Base-by-base conservation (phyloP, 768 basidiomycete genomes). In the Termitomyces sp. region DNA sequence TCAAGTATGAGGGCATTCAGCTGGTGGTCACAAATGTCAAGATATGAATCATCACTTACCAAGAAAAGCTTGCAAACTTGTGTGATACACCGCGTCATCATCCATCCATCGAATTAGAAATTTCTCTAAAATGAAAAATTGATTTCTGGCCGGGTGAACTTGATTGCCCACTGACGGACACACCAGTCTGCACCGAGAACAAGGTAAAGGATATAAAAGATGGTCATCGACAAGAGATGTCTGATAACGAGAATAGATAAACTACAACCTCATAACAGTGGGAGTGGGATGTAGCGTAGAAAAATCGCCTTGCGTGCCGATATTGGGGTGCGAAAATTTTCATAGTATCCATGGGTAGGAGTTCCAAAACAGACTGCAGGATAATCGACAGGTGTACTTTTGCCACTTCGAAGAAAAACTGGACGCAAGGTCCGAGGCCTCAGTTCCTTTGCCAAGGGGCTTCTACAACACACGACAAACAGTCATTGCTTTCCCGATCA, bases 201-300 rank as follows among this genome's bases (percentile, higher is more conserved):
- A 36, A 24, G 31, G 45, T 11, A 15, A 34, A 30, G 31, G 27
- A 51, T 36, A 8, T 53, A 24, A 53, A 22, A 44, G 3, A 12
- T 9, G 15, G 33, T 12, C 24, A 51, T 37, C n/a, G 41, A 48
- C 45, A 39, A 58, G 57, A 47, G 46, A 54, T 61, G 52, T 54
- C 56, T 42, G 45, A 61, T 61, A 51, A 52, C 57, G 27, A 48
- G 42, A 49, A 49, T 54, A 48, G 52, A 54, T 41, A 0, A 27
- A 46, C 13, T 12, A 4, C 16, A n/a, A 31, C 39, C 11, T 16
- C 15, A 37, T 30, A 42, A 13, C 36, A 55, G 37, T 45, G 12
- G 7, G 16, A 8, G 27, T 27, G 27, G 27, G 27, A 27, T 27
- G 18, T 50, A 6, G 49, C 34, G 13, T 51, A 24, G 16, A 22